Evolutionary conservation across 257 asterid genomes (phyloP).

Genomic region (Solanum lignicaule): DNA sequence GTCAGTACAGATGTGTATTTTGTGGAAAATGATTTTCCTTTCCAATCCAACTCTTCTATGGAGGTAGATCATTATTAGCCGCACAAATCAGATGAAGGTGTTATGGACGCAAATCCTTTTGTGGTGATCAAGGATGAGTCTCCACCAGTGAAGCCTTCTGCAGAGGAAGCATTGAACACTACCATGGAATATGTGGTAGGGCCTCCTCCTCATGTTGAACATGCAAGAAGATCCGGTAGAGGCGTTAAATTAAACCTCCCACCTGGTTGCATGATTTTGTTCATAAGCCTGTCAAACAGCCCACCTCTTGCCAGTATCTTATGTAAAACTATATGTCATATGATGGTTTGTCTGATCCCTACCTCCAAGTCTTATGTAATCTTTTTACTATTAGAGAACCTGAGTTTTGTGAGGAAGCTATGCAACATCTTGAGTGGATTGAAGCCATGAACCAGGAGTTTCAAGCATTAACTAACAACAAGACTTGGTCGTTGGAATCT

Average conservation of each 20-base stretch:
- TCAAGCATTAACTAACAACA: not conserved
- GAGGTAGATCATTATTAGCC: no score
- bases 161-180: not conserved
- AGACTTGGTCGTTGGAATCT: not conserved
- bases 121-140: not conserved
- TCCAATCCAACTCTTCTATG: not conserved
- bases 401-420: not conserved
- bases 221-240: not conserved
- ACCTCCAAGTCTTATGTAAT: not conserved
- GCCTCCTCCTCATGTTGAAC: not conserved
- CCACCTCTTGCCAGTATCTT: not conserved
- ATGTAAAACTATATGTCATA: not conserved
- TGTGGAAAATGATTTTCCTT: not conserved
- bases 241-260: not conserved
- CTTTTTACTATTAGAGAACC: not conserved
- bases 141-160: not conserved
- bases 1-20: not conserved
- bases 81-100: not conserved
- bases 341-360: not conserved
- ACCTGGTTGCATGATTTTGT: not conserved
- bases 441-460: not conserved
- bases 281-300: not conserved
- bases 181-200: not conserved
- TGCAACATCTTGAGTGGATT: not conserved
- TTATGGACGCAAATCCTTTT: not conserved